A percentile compares a stretch with the other conserved stretches of the same genome.
Evolutionary conservation across 768 basidiomycete genomes (phyloP).

Genomic region (Chalciporus pseudorubinellus): DNA sequence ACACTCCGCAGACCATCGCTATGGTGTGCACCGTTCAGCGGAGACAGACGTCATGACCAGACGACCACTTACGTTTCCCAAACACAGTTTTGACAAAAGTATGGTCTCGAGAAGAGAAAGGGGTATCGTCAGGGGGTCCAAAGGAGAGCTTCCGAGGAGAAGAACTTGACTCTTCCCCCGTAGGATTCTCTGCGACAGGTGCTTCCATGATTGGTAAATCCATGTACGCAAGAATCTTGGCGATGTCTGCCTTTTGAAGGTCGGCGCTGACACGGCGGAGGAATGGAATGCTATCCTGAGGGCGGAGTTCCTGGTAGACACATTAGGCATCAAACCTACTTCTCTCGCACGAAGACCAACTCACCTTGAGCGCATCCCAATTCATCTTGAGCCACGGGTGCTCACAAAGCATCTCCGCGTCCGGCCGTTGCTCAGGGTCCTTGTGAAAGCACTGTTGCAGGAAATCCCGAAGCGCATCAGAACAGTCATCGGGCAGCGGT

Average conservation of each 20-base stretch:
- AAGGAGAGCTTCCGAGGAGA: slow-evolving; percentile 40
- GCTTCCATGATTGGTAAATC: slow-evolving; percentile 32
- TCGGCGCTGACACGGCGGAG: slow-evolving; percentile 88
- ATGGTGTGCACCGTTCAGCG: slow-evolving; percentile 9
- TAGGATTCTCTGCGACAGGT: slow-evolving; percentile 45
- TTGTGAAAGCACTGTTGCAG: slow-evolving; percentile 88
- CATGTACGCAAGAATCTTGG: slow-evolving; percentile 49
- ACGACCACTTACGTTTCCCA: slow-evolving; percentile 69
- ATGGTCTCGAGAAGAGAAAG: slow-evolving; percentile 67
- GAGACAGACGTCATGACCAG: background rate
- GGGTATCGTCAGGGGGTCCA: slow-evolving; percentile 33
- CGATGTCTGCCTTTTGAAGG: slow-evolving; percentile 66
- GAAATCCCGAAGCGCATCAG: slow-evolving; percentile 76
- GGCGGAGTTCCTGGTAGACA: slow-evolving; percentile 64
- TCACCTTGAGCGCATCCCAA: slow-evolving; percentile 77
- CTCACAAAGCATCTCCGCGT: slow-evolving; percentile 80
- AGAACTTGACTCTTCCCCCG: slow-evolving; percentile 40
- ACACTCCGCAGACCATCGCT: slow-evolving; percentile 90
- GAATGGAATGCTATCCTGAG: slow-evolving; percentile 95
- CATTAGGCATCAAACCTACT: background rate
- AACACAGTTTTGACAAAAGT: slow-evolving; percentile 91
- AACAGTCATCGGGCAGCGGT: slow-evolving; percentile 78
- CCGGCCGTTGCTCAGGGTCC: slow-evolving; percentile 78
- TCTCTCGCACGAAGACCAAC: slow-evolving; percentile 8
- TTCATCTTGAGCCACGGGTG: slow-evolving; percentile 87